These are phyloP conservation scores for Orbilia quercus DNA, from an alignment of 2,329 filamentous ascomycete genomes.

Conservation along the genomic window DNA sequence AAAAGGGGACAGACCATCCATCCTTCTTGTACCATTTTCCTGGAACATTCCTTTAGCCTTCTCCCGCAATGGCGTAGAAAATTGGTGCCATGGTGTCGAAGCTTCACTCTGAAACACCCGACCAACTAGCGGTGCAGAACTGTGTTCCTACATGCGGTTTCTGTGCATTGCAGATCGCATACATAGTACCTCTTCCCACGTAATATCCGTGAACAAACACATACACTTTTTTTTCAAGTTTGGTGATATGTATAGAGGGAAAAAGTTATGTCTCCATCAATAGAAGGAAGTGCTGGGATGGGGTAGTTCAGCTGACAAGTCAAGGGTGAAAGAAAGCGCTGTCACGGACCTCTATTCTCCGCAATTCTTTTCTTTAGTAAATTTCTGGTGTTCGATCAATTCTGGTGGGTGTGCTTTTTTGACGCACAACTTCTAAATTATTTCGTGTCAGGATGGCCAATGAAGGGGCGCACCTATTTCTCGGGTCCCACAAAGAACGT, in stretches of 20 bases:
- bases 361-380: neutral
- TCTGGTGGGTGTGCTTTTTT: neutral
- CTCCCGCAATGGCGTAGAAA: conserved; percentile 19
- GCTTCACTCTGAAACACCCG: conserved; percentile 14
- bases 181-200: too few relatives aligned
- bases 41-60: neutral
- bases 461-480: conserved; percentile 3
- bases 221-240: too few relatives aligned
- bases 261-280: conserved; percentile 7
- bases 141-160: conserved; percentile 5
- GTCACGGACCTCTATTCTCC: conserved; percentile 44
- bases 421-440: neutral
- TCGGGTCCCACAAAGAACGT: conserved; percentile 22
- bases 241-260: neutral
- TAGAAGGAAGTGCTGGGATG: conserved; percentile 11
- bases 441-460: conserved; percentile 4
- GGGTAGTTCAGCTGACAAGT: conserved; percentile 47
- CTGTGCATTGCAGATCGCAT: conserved; percentile 39
- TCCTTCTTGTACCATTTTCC: neutral
- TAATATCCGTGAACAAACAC: neutral
- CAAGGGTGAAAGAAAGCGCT: conserved; percentile 5
- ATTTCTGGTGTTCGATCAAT: neutral
- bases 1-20: too few relatives aligned
- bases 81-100: conserved; percentile 10
- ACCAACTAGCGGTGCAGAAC: too few relatives aligned